These are phyloP conservation scores for Leishmania guyanensis DNA, from an alignment of 208 protist genomes.

Conservation along the genomic window DNA sequence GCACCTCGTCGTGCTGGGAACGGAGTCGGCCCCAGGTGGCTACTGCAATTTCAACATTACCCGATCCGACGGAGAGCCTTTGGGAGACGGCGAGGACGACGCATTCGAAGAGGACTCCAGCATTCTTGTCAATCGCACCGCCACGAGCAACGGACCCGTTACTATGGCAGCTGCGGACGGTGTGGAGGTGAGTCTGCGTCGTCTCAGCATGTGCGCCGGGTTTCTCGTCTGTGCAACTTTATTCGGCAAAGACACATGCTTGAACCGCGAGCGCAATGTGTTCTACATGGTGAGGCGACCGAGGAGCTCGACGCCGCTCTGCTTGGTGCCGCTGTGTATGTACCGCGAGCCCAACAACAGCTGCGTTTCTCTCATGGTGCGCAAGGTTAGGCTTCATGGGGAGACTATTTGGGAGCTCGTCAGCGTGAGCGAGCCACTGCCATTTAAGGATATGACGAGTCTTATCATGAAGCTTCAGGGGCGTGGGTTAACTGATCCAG, in stretches of 20 bases:
- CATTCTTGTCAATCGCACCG: slow-evolving; percentile 19
- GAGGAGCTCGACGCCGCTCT: slow-evolving; percentile 40
- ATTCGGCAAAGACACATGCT: slow-evolving; percentile 43
- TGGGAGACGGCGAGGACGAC: slow-evolving; percentile 5
- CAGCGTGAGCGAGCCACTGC: slow-evolving; percentile 58
- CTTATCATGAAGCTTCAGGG: slow-evolving; percentile 55
- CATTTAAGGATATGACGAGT: slow-evolving; percentile 55
- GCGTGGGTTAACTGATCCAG: slow-evolving; percentile 60
- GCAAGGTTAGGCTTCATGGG: slow-evolving; percentile 45
- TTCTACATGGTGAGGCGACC: slow-evolving; percentile 69
- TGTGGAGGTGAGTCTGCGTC: slow-evolving; percentile 57
- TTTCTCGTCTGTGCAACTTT: slow-evolving; percentile 64
- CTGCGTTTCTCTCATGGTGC: slow-evolving; percentile 71
- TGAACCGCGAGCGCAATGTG: slow-evolving; percentile 41
- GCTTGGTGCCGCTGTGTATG: slow-evolving; percentile 56
- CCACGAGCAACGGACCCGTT: slow-evolving; percentile 31
- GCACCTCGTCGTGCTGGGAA: slow-evolving; percentile 60
- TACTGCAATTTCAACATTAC: slow-evolving; percentile 63
- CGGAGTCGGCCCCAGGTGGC: slow-evolving; percentile 32
- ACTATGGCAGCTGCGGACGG: slow-evolving; percentile 70
- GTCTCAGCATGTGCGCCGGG: slow-evolving; percentile 48
- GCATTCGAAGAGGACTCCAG: slow-evolving; percentile 22
- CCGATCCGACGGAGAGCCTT: slow-evolving; percentile 12
- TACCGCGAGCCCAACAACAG: slow-evolving; percentile 37
- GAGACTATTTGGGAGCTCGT: slow-evolving; percentile 74